Evolutionary conservation across 139 green algal species (phyloP).

Genomic region (Closterium sp.): DNA sequence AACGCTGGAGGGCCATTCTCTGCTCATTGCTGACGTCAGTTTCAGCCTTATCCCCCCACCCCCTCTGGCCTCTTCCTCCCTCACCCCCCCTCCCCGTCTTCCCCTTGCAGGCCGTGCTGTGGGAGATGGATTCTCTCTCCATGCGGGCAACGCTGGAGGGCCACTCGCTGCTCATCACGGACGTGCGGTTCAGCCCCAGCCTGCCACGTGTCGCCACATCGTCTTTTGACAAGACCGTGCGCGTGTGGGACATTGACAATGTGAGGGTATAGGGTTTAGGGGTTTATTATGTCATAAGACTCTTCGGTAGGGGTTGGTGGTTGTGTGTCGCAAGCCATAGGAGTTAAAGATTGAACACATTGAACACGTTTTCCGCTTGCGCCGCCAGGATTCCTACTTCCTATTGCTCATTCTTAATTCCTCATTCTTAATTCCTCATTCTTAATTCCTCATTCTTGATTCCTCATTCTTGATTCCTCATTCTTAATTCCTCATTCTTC

Average conservation of each 20-base stretch:
- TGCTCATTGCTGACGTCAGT: conserved; percentile 44
- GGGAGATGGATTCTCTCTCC: conserved; percentile 43
- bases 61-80: not conserved
- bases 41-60: conserved; percentile 20
- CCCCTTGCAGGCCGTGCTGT: conserved; percentile 39
- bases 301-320: no score
- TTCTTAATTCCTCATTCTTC: no score
- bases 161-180: conserved; percentile 49
- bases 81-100: no score
- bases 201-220: conserved; percentile 43
- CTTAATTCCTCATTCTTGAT: no score
- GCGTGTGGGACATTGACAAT: conserved; percentile 48
- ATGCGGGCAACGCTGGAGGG: conserved; percentile 41
- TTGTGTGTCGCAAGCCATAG: no score
- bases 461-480: no score
- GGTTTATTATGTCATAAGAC: no score
- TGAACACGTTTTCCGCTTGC: no score
- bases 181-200: conserved; percentile 47
- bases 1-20: conserved; percentile 48
- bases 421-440: no score
- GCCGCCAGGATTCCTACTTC: no score
- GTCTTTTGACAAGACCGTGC: conserved; percentile 54
- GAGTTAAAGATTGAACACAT: no score
- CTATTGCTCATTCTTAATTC: no score
- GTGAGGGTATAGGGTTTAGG: conserved; percentile 29